Evolutionary conservation across 2,329 filamentous ascomycete species (phyloP).

Genomic region (Zymoseptoria passerinii): DNA sequence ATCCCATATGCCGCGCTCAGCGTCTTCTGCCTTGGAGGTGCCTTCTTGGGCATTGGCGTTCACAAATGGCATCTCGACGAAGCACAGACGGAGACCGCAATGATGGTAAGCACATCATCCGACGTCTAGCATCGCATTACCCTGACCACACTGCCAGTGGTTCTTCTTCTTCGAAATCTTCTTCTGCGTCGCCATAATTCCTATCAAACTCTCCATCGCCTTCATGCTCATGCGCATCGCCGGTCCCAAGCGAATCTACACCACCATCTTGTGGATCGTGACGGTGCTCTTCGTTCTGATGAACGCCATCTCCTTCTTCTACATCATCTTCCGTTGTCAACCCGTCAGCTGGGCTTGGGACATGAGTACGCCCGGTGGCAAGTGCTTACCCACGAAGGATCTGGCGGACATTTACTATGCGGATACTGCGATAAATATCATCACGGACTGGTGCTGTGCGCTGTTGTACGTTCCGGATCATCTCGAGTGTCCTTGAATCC

Average conservation of each 20-base stretch:
- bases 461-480: conserved; percentile 19
- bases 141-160: conserved; percentile 20
- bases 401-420: conserved; percentile 30
- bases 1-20: conserved; percentile 23
- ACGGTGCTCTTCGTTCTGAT: conserved; percentile 26
- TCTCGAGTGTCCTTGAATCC: neutral
- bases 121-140: neutral
- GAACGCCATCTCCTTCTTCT: conserved; percentile 38
- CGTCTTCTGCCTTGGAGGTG: conserved; percentile 23
- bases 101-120: conserved; percentile 16
- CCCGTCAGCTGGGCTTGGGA: conserved; percentile 29
- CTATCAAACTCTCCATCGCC: conserved; percentile 32
- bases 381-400: conserved; percentile 21
- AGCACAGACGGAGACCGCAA: conserved; percentile 14
- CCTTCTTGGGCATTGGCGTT: conserved; percentile 28
- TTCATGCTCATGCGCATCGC: conserved; percentile 32
- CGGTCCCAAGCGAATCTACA: conserved; percentile 22
- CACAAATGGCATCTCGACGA: conserved; percentile 20
- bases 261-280: conserved; percentile 25
- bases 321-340: conserved; percentile 32
- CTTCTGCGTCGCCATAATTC: conserved; percentile 31
- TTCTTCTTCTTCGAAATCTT: conserved; percentile 34
- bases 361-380: conserved; percentile 20
- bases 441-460: conserved; percentile 32
- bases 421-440: conserved; percentile 31